A percentile compares a stretch with the other conserved stretches of the same genome.
Conservation (phyloP, 805 yeast genomes). For the Sugiyamaella smithiae region DNA sequence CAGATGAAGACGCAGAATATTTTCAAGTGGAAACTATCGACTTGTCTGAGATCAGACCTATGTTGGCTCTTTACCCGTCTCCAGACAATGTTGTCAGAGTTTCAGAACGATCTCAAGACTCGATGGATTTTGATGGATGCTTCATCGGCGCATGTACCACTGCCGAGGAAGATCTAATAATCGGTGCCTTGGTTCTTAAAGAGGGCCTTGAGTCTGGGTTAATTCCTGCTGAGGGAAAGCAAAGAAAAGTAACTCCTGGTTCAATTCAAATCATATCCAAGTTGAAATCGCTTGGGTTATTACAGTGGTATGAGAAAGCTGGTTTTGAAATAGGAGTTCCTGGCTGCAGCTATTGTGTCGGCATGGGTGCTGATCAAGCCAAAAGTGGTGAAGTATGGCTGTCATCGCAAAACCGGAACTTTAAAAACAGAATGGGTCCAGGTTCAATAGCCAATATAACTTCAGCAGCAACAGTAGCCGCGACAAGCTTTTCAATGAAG, state of each 20-base stretch:
- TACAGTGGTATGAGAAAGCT: conserved; percentile 16
- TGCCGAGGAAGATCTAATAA: conserved; percentile 16
- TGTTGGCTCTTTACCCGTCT: conserved; percentile 14
- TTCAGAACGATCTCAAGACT: conserved; percentile 2
- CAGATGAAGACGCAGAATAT: conserved; percentile 16
- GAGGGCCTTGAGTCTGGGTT: conserved; percentile 11
- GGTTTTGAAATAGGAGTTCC: conserved; percentile 18
- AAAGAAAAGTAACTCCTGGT: conserved; percentile 16
- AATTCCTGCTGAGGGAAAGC: conserved; percentile 6
- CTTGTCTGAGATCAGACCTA: conserved; percentile 6
- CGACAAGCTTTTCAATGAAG: conserved; percentile 15
- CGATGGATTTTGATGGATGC: conserved; percentile 13
- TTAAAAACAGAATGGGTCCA: conserved; percentile 17
- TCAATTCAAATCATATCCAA: conserved; percentile 14
- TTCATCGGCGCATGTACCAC: conserved; percentile 20
- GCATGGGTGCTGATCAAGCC: conserved; percentile 20
- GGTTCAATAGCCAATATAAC: conserved; percentile 17
- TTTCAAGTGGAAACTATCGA: conserved; percentile 10
- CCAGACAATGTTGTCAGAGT: conserved; percentile 16
- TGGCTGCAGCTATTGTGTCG: conserved; percentile 18
- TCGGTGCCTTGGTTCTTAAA: conserved; percentile 13
- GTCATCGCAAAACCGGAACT: conserved; percentile 17
- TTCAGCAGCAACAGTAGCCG: conserved; percentile 18
- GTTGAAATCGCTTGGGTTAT: conserved; percentile 11
- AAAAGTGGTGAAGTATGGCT: conserved; percentile 18